Conservation (phyloP, 441 rosid species). For the Lepidium campestre region DNA sequence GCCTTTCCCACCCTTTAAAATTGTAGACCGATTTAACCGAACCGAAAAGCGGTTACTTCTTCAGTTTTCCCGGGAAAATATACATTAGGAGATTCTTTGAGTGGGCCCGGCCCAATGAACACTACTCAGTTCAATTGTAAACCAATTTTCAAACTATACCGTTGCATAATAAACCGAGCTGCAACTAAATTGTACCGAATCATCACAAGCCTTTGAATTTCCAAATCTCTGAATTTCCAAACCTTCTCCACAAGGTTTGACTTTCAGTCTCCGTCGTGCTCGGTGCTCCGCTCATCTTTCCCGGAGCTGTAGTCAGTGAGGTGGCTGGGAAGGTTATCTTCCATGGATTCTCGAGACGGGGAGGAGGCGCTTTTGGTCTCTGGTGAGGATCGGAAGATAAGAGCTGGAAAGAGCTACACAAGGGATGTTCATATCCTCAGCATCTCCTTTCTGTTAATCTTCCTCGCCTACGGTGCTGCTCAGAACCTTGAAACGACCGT, state of each 20-base stretch:
- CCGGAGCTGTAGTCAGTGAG: background rate
- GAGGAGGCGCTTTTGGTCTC: conserved; percentile 61
- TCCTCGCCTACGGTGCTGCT: conserved; percentile 90
- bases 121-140: background rate
- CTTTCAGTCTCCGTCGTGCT: conserved; percentile 6
- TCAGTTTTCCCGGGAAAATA: background rate
- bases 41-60: background rate
- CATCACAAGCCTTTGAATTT: background rate
- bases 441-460: conserved; percentile 67
- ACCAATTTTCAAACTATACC: background rate
- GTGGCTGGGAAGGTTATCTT: background rate
- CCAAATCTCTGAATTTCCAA: background rate
- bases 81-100: background rate
- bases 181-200: background rate
- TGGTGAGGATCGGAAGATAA: conserved; percentile 26
- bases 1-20: background rate
- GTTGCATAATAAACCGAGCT: background rate
- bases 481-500: conserved; percentile 87
- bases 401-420: conserved; percentile 34
- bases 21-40: too few species aligned
- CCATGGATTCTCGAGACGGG: conserved; percentile 42
- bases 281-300: background rate
- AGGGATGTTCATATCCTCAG: conserved; percentile 81
- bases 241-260: conserved; percentile 12
- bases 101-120: background rate